Conservation (phyloP, 2,329 filamentous ascomycete genomes). For the Colletotrichum sp. region DNA sequence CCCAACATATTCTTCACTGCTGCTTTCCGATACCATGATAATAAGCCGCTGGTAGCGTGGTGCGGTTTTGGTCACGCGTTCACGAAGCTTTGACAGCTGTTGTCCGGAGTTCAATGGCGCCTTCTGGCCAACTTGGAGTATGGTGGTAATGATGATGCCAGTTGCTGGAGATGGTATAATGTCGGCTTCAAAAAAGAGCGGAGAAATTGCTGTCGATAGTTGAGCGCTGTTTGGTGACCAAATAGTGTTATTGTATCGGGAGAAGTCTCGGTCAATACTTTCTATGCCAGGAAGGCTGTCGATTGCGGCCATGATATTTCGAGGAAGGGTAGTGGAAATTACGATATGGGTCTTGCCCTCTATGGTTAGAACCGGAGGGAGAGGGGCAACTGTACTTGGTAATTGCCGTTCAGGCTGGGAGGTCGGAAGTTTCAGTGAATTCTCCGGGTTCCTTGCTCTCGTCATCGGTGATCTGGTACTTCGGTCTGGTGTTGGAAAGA, state of each 20-base stretch:
- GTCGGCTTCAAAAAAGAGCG: constrained; percentile 68
- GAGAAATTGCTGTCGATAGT: constrained; percentile 29
- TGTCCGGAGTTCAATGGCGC: constrained; percentile 59
- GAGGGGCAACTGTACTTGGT: neutral
- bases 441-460: neutral
- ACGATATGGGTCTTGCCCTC: constrained; percentile 43
- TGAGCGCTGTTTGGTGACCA: constrained; percentile 36
- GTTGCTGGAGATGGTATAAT: constrained; percentile 72
- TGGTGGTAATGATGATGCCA: constrained; percentile 73
- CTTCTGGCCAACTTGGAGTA: constrained; percentile 75
- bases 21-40: constrained; percentile 68
- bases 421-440: neutral
- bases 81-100: constrained; percentile 51
- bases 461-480: neutral
- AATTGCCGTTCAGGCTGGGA: neutral
- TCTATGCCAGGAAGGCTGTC: constrained; percentile 51
- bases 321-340: constrained; percentile 54
- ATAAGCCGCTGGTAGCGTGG: constrained; percentile 70
- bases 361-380: constrained; percentile 23
- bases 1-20: constrained; percentile 46
- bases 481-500: neutral
- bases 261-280: constrained; percentile 67
- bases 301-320: constrained; percentile 55
- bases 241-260: constrained; percentile 35
- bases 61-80: constrained; percentile 58